Conservation (phyloP, 257 asterid species). For the Eustoma russellianum region DNA sequence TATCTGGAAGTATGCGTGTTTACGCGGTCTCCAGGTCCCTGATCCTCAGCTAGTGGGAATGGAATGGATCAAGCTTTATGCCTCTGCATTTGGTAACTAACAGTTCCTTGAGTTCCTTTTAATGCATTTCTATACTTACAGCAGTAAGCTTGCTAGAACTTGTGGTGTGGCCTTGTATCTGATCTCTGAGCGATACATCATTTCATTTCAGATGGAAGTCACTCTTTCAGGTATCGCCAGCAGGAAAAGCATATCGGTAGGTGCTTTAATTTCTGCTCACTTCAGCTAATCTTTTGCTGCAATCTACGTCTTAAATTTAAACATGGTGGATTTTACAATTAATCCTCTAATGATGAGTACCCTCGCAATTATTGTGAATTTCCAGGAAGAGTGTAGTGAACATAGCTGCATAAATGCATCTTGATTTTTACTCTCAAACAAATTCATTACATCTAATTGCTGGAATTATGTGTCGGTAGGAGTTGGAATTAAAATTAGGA, state of each 20-base stretch:
- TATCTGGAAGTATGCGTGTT: conserved; percentile 76
- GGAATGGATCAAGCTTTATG: conserved; percentile 78
- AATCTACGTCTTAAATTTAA: too few relatives aligned
- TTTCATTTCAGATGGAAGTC: conserved; percentile 80
- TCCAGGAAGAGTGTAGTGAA: too few relatives aligned
- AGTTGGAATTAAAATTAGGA: too few relatives aligned
- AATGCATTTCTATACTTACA: background rate
- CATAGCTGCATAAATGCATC: too few relatives aligned
- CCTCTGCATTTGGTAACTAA: conserved; percentile 66
- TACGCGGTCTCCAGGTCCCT: conserved; percentile 89
- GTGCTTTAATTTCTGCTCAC: background rate
- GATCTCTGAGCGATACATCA: conserved; percentile 5
- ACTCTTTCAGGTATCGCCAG: conserved; percentile 70
- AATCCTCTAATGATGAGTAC: too few relatives aligned
- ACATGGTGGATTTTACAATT: too few relatives aligned
- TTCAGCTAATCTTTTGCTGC: too few relatives aligned
- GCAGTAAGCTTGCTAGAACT: conserved; percentile 3
- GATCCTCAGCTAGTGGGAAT: conserved; percentile 58
- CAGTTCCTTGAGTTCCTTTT: conserved; percentile 9
- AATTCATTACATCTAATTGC: too few relatives aligned
- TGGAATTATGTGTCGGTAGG: too few relatives aligned
- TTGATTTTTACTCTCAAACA: too few relatives aligned
- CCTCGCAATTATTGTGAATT: too few relatives aligned
- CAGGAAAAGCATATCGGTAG: conserved; percentile 89
- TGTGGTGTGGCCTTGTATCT: background rate